Evolutionary conservation across 805 yeast species (phyloP), one percentile per base, ranked within the genome.

Genomic region (Candida railenensis): DNA sequence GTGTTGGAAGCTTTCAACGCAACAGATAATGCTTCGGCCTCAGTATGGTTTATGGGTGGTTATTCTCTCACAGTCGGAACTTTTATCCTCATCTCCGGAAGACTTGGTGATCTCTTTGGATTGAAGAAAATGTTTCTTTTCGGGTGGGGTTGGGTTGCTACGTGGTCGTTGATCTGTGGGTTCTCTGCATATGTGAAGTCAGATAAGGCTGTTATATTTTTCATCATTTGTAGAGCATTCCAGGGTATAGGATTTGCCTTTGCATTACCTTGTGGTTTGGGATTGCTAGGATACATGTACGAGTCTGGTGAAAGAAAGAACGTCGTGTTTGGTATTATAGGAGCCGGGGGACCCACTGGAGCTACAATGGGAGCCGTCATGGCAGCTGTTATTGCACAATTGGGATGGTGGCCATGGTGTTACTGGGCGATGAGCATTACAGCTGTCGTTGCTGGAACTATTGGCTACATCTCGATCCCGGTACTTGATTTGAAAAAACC

Each of bases 61-160:
- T 85, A 80, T 58, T 82, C 89, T 0, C 63, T 87, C 45, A 80
- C 89, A 0, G 79, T 85, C 3, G 92, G 92, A 11, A 83, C 92
- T 0, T 81, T 86, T 50, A 85, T 87, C 43, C 61, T 87, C 33
- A 68, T 82, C 3, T 76, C 85, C 33, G 94, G 94, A 7, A 73
- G 83, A 42, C 57, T 85, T 40, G 94, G 95, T 30, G 95, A 87
- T 56, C 67, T 85, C 11, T 80, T 78, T 53, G 94, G 94, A 0
- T 68, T 83, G 44, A 82, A 80, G 48, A 65, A 59, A 36, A 62
- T 80, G n/a, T 69, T 83, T 45, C 37, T 81, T 0, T 53, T 69
- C 3, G 89, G 92, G 1, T 81, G 82, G 62, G 41, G 62, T 4
- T 77, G 87, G 80, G 63, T 76, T 2, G 54, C 74, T 0, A 28